Evolutionary conservation across 352 stramenopile species (phyloP), one percentile per base, ranked within the genome.

Genomic region (Phytopythium chamaehyphon): DNA sequence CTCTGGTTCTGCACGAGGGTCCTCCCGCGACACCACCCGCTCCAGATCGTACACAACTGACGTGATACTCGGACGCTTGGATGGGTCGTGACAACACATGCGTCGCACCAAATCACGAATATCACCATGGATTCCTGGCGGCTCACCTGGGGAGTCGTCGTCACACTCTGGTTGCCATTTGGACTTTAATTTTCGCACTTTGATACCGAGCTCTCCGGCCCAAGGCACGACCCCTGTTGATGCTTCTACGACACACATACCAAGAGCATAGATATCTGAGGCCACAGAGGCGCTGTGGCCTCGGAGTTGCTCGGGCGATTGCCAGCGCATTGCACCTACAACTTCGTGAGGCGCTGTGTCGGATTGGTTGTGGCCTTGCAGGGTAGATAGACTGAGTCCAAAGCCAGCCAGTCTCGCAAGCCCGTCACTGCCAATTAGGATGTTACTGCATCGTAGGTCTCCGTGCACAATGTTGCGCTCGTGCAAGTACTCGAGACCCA

Each of bases 231-330:
- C 46, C 1, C 54, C 55, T 46, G 46, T 76, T 5, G 69, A 35
- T 1, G 66, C 55, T 59, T 76, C 63, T 4, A 76, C 57, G 21
- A 66, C 62, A 19, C 62, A 71, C 65, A 79, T 76, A 3, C 51
- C 65, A 14, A 79, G 62, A 3, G 54, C 59, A 22, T 72, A 76
- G 6, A 79, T 52, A 47, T 76, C 71, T n/a, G 65, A 73, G 24
- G 56, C 59, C 19, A 57, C 58, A 1, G 57, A 57, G 26, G 54
- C 14, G 0, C n/a, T 23, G 38, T 54, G 36, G 0, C 57, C 65
- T 18, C n/a, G 3, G 24, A 71, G 23, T 12, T 56, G 58, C 38
- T 78, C 69, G 0, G 62, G 69, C 1, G 69, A 59, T 8, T 63
- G 40, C 62, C 54, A 76, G 21, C 51, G 52, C 14, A 26, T 51